These are phyloP conservation scores for Cajanus cajan DNA, from an alignment of 306 rosid species.

Conservation along the genomic window DNA sequence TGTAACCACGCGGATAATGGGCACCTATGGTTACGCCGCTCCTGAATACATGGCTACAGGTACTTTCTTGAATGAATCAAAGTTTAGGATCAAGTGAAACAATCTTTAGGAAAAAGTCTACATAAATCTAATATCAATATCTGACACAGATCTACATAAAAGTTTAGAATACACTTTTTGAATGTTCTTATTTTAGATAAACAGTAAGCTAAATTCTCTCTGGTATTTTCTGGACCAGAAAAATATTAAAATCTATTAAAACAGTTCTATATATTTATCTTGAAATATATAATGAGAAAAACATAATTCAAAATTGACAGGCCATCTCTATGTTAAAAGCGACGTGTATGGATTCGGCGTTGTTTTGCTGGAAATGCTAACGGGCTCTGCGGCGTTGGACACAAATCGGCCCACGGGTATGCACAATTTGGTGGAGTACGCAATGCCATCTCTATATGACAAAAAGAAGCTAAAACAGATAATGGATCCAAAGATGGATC, in stretches of 20 bases:
- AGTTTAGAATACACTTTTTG: too few species aligned
- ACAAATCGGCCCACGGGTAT: conserved; percentile 27
- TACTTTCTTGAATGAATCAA: too few species aligned
- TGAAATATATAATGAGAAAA: too few species aligned
- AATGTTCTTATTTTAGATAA: too few species aligned
- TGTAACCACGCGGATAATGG: conserved; percentile 63
- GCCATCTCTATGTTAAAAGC: conserved; percentile 77
- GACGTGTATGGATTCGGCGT: conserved; percentile 94
- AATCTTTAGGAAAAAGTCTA: too few species aligned
- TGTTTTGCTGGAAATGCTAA: conserved; percentile 71
- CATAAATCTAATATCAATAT: too few species aligned
- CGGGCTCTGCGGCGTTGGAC: conserved; percentile 64
- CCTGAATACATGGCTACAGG: conserved; percentile 90
- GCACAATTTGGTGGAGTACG: conserved; percentile 49
- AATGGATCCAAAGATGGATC: conserved; percentile 53
- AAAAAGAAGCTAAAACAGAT: conserved; percentile 48
- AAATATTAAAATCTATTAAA: too few species aligned
- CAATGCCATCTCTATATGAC: conserved; percentile 28
- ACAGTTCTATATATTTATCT: too few species aligned
- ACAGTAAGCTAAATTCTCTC: too few species aligned
- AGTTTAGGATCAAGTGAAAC: too few species aligned
- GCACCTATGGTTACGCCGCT: conserved; percentile 88
- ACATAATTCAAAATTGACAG: conserved; percentile 33
- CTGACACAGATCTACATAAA: too few species aligned
- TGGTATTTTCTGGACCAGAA: too few species aligned